Evolutionary conservation across 2,329 filamentous ascomycete genomes (phyloP), one percentile per base, ranked within the genome.

Genomic region (Sphaceloma murrayae): DNA sequence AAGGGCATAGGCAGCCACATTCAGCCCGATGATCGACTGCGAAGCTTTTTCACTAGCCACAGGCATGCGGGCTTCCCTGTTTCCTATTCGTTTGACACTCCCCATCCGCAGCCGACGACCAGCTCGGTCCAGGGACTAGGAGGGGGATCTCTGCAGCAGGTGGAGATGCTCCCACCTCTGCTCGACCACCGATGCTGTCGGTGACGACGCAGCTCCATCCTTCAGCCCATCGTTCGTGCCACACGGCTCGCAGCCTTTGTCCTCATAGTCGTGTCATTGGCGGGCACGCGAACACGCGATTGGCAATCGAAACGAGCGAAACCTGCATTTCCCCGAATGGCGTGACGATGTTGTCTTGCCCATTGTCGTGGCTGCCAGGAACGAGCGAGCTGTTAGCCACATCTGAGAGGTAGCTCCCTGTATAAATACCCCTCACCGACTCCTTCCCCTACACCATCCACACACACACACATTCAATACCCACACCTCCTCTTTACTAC

Each of bases 261-360:
- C 36, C 36, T 40, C 36, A 40, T 40, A 13, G 36, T 11, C 26
- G 30, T 19, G 36, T 40, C 36, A 40, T 40, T 16, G 36, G 10
- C 30, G 24, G 36, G 21, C 36, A 9, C 9, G 5, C 4, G 34
- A 22, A 26, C 36, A 40, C 36, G 36, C 36, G 22, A 40, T 40
- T 40, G 36, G 36, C 36, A 40, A 18, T 10, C 24, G 24, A 26
- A 16, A 40, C 11, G n/a, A 27, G 19, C 36, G 36, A 40, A 40
- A 40, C 36, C 36, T 40, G 36, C 22, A 40, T 29, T 40, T 40
- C 2, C 36, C 36, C 22, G 26, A 40, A 26, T 40, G 36, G 36
- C 30, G 36, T 40, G 19, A 40, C 36, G 24, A 40, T 40, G 24
- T 27, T 6, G 6, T 27, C 7, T 27, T 27, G 24, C 6, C 24